Conservation (phyloP, 1,284 basidiomycete species). For the Naganishia cerealis region DNA sequence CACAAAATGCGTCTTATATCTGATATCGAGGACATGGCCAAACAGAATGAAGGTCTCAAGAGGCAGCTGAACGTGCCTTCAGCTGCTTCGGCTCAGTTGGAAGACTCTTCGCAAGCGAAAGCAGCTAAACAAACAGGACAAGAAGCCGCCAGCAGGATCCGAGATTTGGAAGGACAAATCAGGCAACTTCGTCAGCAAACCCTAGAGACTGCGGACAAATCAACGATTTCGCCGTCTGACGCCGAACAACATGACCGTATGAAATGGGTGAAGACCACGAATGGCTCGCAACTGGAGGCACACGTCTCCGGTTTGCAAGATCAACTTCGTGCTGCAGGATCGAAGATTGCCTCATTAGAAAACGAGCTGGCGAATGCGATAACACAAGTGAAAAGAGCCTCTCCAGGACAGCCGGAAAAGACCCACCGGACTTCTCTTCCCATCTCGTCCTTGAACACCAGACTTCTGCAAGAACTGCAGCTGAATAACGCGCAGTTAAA, state of each 20-base stretch:
- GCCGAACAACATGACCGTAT: neutral
- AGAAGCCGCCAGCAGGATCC: neutral
- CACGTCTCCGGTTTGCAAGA: constrained; percentile 55
- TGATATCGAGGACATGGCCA: constrained; percentile 80
- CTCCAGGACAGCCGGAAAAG: constrained; percentile 58
- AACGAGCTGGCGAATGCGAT: constrained; percentile 55
- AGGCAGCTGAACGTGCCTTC: constrained; percentile 60
- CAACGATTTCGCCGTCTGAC: neutral
- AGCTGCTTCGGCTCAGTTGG: constrained; percentile 37
- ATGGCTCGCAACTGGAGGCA: neutral
- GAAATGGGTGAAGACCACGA: neutral
- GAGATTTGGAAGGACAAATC: constrained; percentile 18
- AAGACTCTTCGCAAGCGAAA: constrained; percentile 8
- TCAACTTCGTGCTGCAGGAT: constrained; percentile 64
- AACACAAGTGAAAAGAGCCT: neutral
- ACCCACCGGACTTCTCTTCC: neutral
- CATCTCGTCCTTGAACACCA: constrained; percentile 45
- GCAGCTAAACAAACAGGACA: neutral
- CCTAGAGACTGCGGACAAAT: neutral
- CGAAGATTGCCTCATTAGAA: constrained; percentile 66
- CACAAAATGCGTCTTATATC: constrained; percentile 64
- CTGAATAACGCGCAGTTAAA: constrained; percentile 59
- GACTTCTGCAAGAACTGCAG: constrained; percentile 69
- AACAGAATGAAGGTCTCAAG: constrained; percentile 73
- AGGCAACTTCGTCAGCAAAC: neutral